Evolutionary conservation across 148 eudicot genomes (phyloP), one percentile per base, ranked within the genome.

Genomic region (Drosera capensis): DNA sequence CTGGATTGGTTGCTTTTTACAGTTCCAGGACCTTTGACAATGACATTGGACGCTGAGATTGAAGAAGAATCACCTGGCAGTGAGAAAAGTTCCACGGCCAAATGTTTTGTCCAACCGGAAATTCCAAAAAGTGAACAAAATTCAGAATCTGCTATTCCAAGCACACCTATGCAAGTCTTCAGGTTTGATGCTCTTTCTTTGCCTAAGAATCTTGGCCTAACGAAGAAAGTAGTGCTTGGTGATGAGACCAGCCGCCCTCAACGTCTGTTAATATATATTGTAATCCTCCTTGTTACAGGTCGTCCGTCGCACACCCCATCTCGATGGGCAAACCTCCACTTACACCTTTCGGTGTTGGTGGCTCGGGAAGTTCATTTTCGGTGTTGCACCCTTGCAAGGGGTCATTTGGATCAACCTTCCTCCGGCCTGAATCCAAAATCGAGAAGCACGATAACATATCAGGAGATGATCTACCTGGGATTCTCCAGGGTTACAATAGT

Each of bases 271-370:
- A 28, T 28, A 34, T 34, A 34, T 2, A 11, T 13, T 4, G 16
- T 20, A 25, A 7, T 25, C n/a, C 22, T 43, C 16, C 43, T 16
- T 53, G 38, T 60, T n/a, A 21, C 62, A 87, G 96, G 58, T 59
- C 59, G 18, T 51, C 51, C 18, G 15, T 65, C 49, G 75, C 65
- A n/a, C 45, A 50, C 25, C 75, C 78, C 16, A 67, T 63, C 36
- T 64, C 85, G 1, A 86, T 71, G 55, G 71, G 77, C 54, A 82
- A 75, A 46, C 94, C 83, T 0, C 80, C 86, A 11, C 63, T 79
- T 40, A 73, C 78, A 13, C 65, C 86, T 1, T 52, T 72, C 25
- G 62, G 68, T 1, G 58, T 68, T 2, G 62, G 54, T 5, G 71
- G 65, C 20, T 62, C 79, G 39, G 62, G 54, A 3, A 68, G 65